Evolutionary conservation across 176 grass and related monocot species (phyloP), one percentile per base, ranked within the genome.

Genomic region (Miscanthus lutarioriparius): DNA sequence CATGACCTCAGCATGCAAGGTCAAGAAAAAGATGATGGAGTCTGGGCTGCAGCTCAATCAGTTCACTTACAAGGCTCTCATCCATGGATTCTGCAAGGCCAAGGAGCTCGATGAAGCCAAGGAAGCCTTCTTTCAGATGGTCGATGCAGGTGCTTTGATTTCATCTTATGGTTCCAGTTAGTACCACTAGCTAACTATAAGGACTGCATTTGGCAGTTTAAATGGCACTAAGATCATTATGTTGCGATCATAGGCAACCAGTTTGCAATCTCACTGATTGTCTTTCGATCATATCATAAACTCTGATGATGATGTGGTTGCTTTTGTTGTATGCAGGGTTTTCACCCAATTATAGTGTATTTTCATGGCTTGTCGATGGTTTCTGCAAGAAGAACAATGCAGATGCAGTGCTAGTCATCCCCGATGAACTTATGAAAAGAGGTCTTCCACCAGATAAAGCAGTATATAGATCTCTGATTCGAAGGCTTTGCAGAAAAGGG

Each of bases 61-160:
- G 8, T 97, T 94, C 86, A 94, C 95, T 19, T 92, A 91, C 90
- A 97, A 94, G 84, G 88, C 95, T 84, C 87, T 97, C 26, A 80
- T 97, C 30, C 89, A 97, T 90, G 95, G 95, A 26, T 97, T 91
- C 86, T 95, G 90, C 87, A 97, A 97, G 80, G 72, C 77, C 16
- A 69, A 83, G n/a, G 78, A 85, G 53, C 51, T 97, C 14, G 95
- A 93, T 37, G 84, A 93, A 66, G 95, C 92, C 30, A 97, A 89
- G 75, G 87, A 91, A 76, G 83, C 88, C 61, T 86, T 97, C 22
- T 91, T 95, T 84, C 88, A 91, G 76, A 97, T 97, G 95, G 64
- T 91, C 27, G 78, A 85, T 86, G 92, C 84, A 95, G 95, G 95
- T 97, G 91, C 5, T 27, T 35, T 23, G 17, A 4, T 59, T 15